Base-by-base conservation (phyloP, 306 rosid species). In the Purshia tridentata region DNA sequence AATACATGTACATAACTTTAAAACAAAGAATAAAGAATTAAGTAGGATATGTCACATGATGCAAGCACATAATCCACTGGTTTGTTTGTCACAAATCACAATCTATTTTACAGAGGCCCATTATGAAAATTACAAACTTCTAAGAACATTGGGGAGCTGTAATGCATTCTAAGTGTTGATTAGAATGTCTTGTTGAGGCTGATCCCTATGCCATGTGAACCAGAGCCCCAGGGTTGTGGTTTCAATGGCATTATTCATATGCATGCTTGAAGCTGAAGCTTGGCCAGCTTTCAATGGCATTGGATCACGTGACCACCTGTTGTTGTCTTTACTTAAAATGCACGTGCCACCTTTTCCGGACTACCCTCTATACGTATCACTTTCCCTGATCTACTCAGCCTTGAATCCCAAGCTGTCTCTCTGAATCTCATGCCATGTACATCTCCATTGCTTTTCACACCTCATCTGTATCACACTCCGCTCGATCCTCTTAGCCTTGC, bases 251-350 rank as follows among this genome's bases (percentile, higher is more conserved):
- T 53, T 18, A 37, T 22, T 9, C 2, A 40, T 40, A 6, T 12
- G 54, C 47, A 56, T 10, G 64, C 88, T 80, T 84, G 39, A 72
- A 72, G 35, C 46, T 65, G 39, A 77, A 81, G 35, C 67, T 53
- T 40, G 9, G 57, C 49, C 73, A 60, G 61, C 60, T 74, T 74
- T 63, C 47, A 4, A 62, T n/a, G 74, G 67, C 55, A 45, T 87
- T 73, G 80, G 89, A 87, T 85, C 92, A 78, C 81, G 83, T 85
- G 87, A 80, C 39, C 44, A 49, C 60, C 52, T 45, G 19, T 58
- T 68, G 41, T 74, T 37, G 71, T 50, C 82, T 78, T 87, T 76
- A 79, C 92, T 89, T 85, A 67, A 79, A 77, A 76, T 73, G 81
- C 81, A 84, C 84, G 76, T 78, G 87, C 87, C 70, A 39, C 44